Evolutionary conservation across 2,329 filamentous ascomycete genomes (phyloP), one percentile per base, ranked within the genome.

Genomic region (Colletotrichum plurivorum): DNA sequence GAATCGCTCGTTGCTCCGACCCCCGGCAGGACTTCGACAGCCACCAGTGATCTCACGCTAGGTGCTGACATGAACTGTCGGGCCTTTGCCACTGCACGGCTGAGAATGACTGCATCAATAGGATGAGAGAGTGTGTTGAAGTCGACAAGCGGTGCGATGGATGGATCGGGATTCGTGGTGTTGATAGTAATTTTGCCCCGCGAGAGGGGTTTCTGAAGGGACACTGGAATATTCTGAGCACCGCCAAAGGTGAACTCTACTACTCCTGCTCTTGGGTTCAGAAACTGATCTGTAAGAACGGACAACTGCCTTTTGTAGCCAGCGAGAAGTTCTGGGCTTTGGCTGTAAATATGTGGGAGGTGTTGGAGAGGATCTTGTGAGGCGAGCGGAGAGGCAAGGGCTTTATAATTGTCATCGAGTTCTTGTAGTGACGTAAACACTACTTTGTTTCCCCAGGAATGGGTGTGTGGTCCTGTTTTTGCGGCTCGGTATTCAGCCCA

Each of bases 381-480:
- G 53, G 64, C 59, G 15, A 75, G 67, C 2, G 63, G 16, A 13
- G 62, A 49, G 12, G 67, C 71, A 13, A 69, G 46, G 22, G 20
- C 16, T 36, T 62, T 15, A 12, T 67, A 69, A 15, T 57, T 62
- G 5, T 53, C 54, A 4, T 67, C 65, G 1, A 73, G 68, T n/a
- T 72, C 69, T 36, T 59, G 41, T 0, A 76, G 67, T 0, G 74
- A 73, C 5, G 66, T 53, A 52, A 76, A 74, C 4, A 74, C 73
- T 1, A 74, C 63, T 15, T 57, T 72, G 46, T 73, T 72, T 25
- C 69, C 73, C 65, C 72, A 73, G 4, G 73, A 66, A 16, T 74
- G 69, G 0, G 74, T 73, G n/a, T 75, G 72, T 12, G 75, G 74
- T 0, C 74, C 75, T 0, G 74, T 76, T 48, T 70, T 72, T 18